Evolutionary conservation across 2,329 filamentous ascomycete genomes (phyloP).

Genomic region (Volutella citrinella): DNA sequence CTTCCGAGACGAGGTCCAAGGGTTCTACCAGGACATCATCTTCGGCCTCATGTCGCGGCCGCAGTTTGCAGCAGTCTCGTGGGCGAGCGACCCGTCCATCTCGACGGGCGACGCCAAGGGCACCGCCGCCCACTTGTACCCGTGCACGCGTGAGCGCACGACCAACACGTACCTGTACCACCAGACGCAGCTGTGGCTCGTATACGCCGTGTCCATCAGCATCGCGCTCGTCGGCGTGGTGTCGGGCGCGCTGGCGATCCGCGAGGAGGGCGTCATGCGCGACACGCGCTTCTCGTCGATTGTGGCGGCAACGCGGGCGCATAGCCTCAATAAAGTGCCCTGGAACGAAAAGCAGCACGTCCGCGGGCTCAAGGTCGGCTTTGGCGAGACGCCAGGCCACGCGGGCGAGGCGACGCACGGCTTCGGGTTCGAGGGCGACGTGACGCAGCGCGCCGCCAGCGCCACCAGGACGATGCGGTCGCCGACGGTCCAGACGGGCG

Average conservation of each 20-base stretch:
- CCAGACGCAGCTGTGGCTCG: not conserved
- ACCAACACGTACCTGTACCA: not conserved
- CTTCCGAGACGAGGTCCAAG: fast-evolving
- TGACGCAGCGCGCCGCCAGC: too few relatives aligned
- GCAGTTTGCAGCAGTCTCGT: not conserved
- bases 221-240: fast-evolving
- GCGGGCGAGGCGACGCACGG: too few relatives aligned
- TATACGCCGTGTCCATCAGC: not conserved
- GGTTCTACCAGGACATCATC: constrained; percentile 2
- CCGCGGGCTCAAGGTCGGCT: too few relatives aligned
- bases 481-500: too few relatives aligned
- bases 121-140: not conserved
- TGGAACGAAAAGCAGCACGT: too few relatives aligned
- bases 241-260: fast-evolving
- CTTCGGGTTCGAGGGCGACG: too few relatives aligned
- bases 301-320: constrained; percentile 2
- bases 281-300: constrained; percentile 10
- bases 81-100: too few relatives aligned
- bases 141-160: not conserved
- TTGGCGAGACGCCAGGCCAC: too few relatives aligned
- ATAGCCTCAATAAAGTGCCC: not conserved
- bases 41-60: not conserved
- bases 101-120: fast-evolving
- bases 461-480: too few relatives aligned
- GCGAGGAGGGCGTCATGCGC: constrained; percentile 1